A percentile compares a stretch with the other conserved stretches of the same genome.
Evolutionary conservation across 1,284 basidiomycete species (phyloP).

Genomic region (Ganoderma lingzhi): DNA sequence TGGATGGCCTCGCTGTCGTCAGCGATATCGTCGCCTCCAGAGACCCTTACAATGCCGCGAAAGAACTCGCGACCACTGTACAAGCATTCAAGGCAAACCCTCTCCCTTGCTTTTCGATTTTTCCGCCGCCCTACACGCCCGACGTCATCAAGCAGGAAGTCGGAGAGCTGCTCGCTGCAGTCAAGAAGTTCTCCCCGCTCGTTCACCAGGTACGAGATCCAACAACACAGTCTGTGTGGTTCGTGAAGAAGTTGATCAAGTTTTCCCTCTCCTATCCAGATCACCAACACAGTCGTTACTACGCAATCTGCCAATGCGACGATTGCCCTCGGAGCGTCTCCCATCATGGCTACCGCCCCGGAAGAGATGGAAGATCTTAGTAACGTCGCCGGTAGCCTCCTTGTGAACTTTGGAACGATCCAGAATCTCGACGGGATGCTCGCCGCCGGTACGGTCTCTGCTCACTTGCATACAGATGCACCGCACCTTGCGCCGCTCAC

Average conservation of each 20-base stretch:
- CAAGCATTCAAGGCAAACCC: conserved; percentile 47
- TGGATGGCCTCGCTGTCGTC: conserved; percentile 91
- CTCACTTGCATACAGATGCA: not conserved
- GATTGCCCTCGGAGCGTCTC: conserved; percentile 88
- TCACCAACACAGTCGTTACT: conserved; percentile 91
- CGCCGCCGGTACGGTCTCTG: conserved; percentile 66
- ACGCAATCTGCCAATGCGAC: conserved; percentile 94
- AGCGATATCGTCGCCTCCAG: conserved; percentile 84
- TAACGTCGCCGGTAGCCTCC: conserved; percentile 71
- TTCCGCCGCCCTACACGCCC: conserved; percentile 33
- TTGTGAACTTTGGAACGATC: conserved; percentile 95
- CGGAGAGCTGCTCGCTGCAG: conserved; percentile 55
- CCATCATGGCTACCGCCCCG: conserved; percentile 91
- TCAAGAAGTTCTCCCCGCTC: conserved; percentile 68
- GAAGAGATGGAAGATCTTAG: conserved; percentile 87
- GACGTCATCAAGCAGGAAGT: conserved; percentile 47
- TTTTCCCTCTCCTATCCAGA: conserved; percentile 52
- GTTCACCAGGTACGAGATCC: conserved; percentile 78
- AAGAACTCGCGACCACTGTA: conserved; percentile 54
- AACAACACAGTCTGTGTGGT: not conserved
- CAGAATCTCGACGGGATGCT: conserved; percentile 81
- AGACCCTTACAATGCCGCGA: conserved; percentile 69
- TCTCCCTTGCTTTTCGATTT: conserved; percentile 32
- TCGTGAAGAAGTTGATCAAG: not conserved
- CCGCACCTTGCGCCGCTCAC: not conserved